These are phyloP conservation scores for Linderniella brevidens DNA, from an alignment of 257 asterid genomes.

Conservation along the genomic window DNA sequence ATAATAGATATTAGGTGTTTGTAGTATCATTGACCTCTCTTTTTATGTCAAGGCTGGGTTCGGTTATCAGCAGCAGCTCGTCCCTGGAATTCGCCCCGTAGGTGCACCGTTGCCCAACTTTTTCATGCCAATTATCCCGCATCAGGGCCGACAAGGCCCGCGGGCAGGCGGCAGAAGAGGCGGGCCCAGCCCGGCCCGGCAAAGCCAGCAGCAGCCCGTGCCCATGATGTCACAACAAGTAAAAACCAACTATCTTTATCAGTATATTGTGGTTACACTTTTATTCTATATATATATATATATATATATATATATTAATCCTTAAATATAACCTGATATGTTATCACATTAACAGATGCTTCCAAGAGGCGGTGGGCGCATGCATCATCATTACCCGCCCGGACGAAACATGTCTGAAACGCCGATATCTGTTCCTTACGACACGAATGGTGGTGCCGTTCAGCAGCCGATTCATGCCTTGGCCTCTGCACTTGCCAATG, in stretches of 20 bases:
- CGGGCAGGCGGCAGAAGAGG: slow-evolving; percentile 72
- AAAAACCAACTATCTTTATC: slow-evolving; percentile 16
- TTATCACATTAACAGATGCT: slow-evolving; percentile 37
- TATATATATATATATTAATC: neutral
- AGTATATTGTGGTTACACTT: neutral
- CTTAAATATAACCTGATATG: neutral
- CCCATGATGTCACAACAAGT: slow-evolving; percentile 67
- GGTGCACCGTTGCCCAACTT: slow-evolving; percentile 62
- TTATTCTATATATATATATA: neutral
- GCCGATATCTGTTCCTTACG: slow-evolving; percentile 54
- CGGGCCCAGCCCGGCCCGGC: slow-evolving; percentile 48
- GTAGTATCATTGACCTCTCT: neutral
- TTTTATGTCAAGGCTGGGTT: slow-evolving; percentile 64
- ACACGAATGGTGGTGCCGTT: slow-evolving; percentile 63
- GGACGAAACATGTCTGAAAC: slow-evolving; percentile 68
- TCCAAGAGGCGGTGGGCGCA: slow-evolving; percentile 62
- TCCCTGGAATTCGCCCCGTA: slow-evolving; percentile 95
- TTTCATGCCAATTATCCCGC: slow-evolving; percentile 79
- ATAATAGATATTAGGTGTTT: too few relatives aligned
- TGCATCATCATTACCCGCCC: slow-evolving; percentile 44
- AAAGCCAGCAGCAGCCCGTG: slow-evolving; percentile 54
- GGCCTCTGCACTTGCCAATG: slow-evolving; percentile 91
- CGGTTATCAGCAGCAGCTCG: slow-evolving; percentile 96
- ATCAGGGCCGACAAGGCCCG: slow-evolving; percentile 85
- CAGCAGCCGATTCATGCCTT: slow-evolving; percentile 73